phyloP scores from a whole-genome alignment of 2,329 filamentous ascomycete species.

The Helicocarpus griseus region DNA sequence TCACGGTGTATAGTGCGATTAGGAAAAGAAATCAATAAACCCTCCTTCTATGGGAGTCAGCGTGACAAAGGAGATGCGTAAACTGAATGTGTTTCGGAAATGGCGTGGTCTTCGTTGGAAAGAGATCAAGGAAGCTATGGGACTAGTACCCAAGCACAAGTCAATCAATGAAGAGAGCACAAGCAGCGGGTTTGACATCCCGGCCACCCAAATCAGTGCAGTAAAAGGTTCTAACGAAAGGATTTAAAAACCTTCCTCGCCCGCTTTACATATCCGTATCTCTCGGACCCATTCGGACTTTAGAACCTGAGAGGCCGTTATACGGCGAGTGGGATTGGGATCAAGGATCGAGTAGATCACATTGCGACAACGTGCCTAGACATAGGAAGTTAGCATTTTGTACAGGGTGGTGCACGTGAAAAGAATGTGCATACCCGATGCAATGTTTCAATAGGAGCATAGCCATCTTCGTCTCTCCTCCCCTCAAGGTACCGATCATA shows the following conservation, averaged over 20 bases:
- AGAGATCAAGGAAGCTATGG: neutral
- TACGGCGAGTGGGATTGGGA: slow-evolving; percentile 81
- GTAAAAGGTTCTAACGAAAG: neutral
- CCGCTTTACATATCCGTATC: slow-evolving; percentile 93
- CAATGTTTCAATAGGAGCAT: slow-evolving; percentile 89
- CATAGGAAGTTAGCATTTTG: too few species aligned
- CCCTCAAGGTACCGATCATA: slow-evolving; percentile 91
- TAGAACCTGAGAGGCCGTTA: slow-evolving; percentile 91
- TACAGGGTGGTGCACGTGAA: too few species aligned
- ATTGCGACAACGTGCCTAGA: slow-evolving; percentile 86
- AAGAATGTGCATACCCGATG: slow-evolving; percentile 61
- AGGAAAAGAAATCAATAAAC: neutral
- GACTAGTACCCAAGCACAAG: neutral
- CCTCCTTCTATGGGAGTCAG: neutral
- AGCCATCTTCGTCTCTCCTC: slow-evolving; percentile 86
- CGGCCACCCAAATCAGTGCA: too few species aligned
- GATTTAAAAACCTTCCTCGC: slow-evolving; percentile 76
- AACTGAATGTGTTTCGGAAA: neutral
- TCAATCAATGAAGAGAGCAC: too few species aligned
- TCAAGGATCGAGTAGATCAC: slow-evolving; percentile 98
- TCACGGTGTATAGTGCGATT: neutral
- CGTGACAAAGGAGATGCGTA: neutral
- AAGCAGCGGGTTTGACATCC: too few species aligned
- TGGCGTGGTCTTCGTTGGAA: neutral
- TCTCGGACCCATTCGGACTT: slow-evolving; percentile 98